Evolutionary conservation across 176 grass and related monocot genomes (phyloP), one percentile per base, ranked within the genome.

Genomic region (Musa itinerans): DNA sequence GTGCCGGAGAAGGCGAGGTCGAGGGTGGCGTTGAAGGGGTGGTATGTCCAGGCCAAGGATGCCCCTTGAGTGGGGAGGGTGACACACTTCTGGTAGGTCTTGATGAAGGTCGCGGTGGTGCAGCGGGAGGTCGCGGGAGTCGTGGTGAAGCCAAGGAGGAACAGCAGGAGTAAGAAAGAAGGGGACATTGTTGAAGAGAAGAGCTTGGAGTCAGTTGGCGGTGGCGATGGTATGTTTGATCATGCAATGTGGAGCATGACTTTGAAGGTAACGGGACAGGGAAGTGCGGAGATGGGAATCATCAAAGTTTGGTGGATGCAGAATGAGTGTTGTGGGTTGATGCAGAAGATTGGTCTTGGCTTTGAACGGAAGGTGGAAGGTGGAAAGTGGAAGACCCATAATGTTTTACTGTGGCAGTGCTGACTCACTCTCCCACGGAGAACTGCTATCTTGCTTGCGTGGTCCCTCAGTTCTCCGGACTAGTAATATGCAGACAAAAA

Each of bases 21-120:
- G 61, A 99, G 85, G 63, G 95, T 99, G 78, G 90, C 83, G 69
- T 99, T 99, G 63, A 78, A 78, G 52, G 90, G 85, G 74, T 99
- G 80, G 88, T 94, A 99, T 11, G 82, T 99, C 95, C 95, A 99
- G 58, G 90, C 95, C 51, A 99, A 75, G 23, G 88, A 78, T 15
- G 90, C 86, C 49, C 90, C 95, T 80, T 99, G 95, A 71, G 90
- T 89, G 53, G 95, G 88, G 10, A 99, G 84, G 0, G 82, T 82
- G 64, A 99, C 84, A 86, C 95, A 99, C 85, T 99, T 99, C 74
- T 75, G 62, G 83, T 91, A 92, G 53, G 84, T 76, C 73, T 78
- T 99, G 16, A 65, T 15, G 3, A 85, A 70, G 52, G 86, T 81
- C 2, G 76, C 82, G 65, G 90, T 86, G 68, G 83, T 79, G 88